A percentile compares a stretch with the other conserved stretches of the same genome.
phyloP scores from a whole-genome alignment of 1,139 yeast species.

The Taiozyma sp. region DNA sequence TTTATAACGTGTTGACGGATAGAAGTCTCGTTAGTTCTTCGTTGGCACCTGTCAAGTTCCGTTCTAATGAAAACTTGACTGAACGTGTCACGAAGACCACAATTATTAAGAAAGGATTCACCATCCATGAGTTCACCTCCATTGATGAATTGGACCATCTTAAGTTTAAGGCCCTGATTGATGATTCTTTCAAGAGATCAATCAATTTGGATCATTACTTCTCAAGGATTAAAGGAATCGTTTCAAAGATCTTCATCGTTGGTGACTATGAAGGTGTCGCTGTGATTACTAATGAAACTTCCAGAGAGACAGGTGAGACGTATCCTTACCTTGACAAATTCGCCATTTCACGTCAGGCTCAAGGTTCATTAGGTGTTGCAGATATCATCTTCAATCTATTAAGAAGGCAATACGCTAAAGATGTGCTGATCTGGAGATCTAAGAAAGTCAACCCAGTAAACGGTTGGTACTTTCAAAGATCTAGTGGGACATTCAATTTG shows the following conservation, averaged over 20 bases:
- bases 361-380: slow-evolving; percentile 91
- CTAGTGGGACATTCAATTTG: slow-evolving; percentile 57
- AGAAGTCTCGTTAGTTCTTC: slow-evolving; percentile 92
- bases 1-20: slow-evolving; percentile 86
- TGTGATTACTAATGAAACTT: slow-evolving; percentile 70
- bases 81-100: slow-evolving; percentile 50
- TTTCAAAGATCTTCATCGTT: slow-evolving; percentile 76
- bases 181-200: slow-evolving; percentile 71
- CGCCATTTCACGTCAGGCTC: slow-evolving; percentile 77
- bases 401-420: slow-evolving; percentile 63
- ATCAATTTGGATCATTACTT: slow-evolving; percentile 65
- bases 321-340: slow-evolving; percentile 76
- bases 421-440: slow-evolving; percentile 74
- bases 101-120: slow-evolving; percentile 70
- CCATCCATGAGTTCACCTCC: slow-evolving; percentile 39
- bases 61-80: slow-evolving; percentile 13
- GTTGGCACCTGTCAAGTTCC: slow-evolving; percentile 63
- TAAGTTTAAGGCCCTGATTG: slow-evolving; percentile 55
- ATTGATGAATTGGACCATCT: slow-evolving; percentile 44
- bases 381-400: slow-evolving; percentile 86
- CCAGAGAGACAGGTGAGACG: slow-evolving; percentile 20
- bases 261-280: slow-evolving; percentile 98
- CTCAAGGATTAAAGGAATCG: slow-evolving; percentile 50
- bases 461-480: slow-evolving; percentile 95
- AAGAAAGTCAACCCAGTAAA: slow-evolving; percentile 83